A percentile compares a stretch with the other conserved stretches of the same genome.
These are phyloP conservation scores for Termitomyces heimii DNA, from an alignment of 768 basidiomycete species.

Conservation along the genomic window DNA sequence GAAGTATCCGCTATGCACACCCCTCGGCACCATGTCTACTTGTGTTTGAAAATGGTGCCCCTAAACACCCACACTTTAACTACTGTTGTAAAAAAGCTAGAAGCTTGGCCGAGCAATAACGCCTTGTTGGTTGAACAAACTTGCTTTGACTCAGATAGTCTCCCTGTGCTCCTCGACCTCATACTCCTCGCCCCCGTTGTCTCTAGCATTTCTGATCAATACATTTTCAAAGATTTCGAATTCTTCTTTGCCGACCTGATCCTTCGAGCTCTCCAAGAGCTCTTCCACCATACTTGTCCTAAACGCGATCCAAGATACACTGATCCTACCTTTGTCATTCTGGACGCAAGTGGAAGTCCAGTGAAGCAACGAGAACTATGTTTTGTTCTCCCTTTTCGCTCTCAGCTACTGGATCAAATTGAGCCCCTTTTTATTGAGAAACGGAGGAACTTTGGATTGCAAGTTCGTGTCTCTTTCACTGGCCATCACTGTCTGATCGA, in stretches of 20 bases:
- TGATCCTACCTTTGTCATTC: constrained; percentile 6
- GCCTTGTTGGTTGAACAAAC: constrained; percentile 6
- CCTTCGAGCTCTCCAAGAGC: constrained; percentile 6
- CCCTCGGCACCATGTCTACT: not conserved
- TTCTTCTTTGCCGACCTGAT: constrained; percentile 7
- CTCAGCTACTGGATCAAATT: constrained; percentile 4
- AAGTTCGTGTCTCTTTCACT: not conserved
- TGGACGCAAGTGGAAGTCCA: not conserved
- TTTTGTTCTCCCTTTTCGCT: constrained; percentile 6
- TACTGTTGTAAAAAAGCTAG: constrained; percentile 2
- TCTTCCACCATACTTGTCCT: not conserved
- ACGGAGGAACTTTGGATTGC: not conserved
- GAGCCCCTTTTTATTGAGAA: constrained; percentile 2
- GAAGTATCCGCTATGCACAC: not conserved
- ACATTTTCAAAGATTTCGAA: constrained; percentile 1
- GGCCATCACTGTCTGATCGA: not conserved
- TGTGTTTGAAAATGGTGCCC: not conserved
- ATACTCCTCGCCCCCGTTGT: constrained; percentile 4
- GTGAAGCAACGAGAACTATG: constrained; percentile 3
- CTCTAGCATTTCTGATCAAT: not conserved
- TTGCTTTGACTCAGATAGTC: constrained; percentile 2
- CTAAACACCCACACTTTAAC: not conserved
- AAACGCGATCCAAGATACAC: constrained; percentile 1
- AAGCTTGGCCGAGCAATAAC: constrained; percentile 2
- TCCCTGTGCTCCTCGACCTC: constrained; percentile 6